Conservation (phyloP, 1,139 yeast genomes). For the Protomyces pachydermus region DNA sequence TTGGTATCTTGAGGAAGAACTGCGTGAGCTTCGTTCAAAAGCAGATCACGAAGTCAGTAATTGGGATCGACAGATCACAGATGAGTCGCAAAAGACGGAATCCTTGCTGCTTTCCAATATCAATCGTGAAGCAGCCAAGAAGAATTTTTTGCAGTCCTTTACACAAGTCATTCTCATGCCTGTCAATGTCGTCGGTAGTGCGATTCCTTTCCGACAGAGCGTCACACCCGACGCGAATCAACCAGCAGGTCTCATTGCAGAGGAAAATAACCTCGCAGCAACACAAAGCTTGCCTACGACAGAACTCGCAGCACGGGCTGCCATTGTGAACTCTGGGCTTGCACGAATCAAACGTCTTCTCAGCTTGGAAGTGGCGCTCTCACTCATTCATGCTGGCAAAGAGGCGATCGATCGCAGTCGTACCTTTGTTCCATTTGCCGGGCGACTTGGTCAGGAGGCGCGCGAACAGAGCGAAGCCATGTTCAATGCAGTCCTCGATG, state of each 20-base stretch:
- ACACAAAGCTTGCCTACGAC: conserved; percentile 39
- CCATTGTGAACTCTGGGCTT: conserved; percentile 43
- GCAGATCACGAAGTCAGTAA: conserved; percentile 38
- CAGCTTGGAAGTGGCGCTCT: conserved; percentile 45
- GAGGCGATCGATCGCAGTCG: conserved; percentile 40
- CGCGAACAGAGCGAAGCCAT: conserved; percentile 49
- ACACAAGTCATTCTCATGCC: conserved; percentile 45
- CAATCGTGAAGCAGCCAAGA: conserved; percentile 43
- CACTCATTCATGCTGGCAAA: conserved; percentile 41
- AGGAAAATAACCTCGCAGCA: conserved; percentile 7
- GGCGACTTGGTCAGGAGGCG: conserved; percentile 38
- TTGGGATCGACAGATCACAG: conserved; percentile 38
- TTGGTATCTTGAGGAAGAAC: conserved; percentile 44
- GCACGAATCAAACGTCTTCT: conserved; percentile 44
- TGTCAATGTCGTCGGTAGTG: conserved; percentile 34
- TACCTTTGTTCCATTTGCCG: conserved; percentile 37
- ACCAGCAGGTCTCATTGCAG: conserved; percentile 23
- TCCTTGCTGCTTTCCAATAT: conserved; percentile 45
- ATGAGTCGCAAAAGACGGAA: conserved; percentile 38
- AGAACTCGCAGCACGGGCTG: conserved; percentile 47
- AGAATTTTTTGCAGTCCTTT: conserved; percentile 52
- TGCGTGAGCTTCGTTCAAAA: conserved; percentile 39
- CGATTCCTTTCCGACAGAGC: conserved; percentile 29
- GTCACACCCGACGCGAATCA: conserved; percentile 9
- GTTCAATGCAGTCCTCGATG: conserved; percentile 60